These are phyloP conservation scores for Geotrichum siamense DNA, from an alignment of 1,139 yeast genomes.

Conservation along the genomic window DNA sequence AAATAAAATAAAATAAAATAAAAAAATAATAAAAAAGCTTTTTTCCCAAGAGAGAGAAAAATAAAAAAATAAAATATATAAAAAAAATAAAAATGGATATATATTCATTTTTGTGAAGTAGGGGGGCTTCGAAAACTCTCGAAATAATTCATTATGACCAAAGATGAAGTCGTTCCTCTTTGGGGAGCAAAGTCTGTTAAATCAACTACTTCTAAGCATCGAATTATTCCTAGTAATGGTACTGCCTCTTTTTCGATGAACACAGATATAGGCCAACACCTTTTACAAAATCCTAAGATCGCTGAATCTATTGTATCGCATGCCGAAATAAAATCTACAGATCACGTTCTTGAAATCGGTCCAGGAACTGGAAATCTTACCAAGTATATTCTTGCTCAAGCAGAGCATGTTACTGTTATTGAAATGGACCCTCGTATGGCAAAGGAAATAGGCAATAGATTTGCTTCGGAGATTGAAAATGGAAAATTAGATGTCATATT, in stretches of 20 bases:
- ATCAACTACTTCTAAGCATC: not conserved
- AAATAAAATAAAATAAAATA: no score
- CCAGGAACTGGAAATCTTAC: constrained; percentile 99
- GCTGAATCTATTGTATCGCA: constrained; percentile 99
- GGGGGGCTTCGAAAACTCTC: no score
- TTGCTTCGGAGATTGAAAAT: constrained; percentile 88
- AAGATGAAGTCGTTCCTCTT: constrained; percentile 9
- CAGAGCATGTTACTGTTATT: constrained; percentile 83
- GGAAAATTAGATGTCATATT: constrained; percentile 81
- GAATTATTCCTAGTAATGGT: not conserved
- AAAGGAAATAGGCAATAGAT: constrained; percentile 93
- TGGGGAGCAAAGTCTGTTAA: constrained; percentile 14
- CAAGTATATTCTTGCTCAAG: constrained; percentile 83
- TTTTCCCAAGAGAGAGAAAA: no score
- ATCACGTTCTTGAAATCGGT: constrained; percentile 89
- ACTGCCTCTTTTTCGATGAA: constrained; percentile 45
- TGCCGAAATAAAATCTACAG: constrained; percentile 87
- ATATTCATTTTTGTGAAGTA: no score
- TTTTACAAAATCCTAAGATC: constrained; percentile 86
- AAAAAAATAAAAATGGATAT: no score
- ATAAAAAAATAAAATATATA: no score
- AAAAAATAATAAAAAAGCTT: no score
- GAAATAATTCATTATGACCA: not conserved
- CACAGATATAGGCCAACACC: constrained; percentile 94
- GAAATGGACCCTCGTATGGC: constrained; percentile 99